Conservation (phyloP, 78 protist genomes). For the Neovahlkampfia damariscottae region DNA sequence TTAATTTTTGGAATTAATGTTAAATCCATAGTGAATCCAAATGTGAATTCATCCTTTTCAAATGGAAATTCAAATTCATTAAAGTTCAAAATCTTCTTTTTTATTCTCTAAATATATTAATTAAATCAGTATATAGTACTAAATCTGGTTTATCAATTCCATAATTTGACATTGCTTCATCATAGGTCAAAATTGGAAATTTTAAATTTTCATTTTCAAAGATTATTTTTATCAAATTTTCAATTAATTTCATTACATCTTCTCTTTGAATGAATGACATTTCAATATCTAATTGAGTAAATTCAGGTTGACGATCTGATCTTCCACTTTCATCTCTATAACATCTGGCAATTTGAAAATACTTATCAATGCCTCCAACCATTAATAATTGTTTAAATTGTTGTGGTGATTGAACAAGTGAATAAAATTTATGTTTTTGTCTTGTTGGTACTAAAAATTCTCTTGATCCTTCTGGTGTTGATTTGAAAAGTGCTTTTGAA, state of each 20-base stretch:
- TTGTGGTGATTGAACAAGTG: slow-evolving; percentile 69
- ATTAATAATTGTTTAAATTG: slow-evolving; percentile 72
- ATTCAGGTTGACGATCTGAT: slow-evolving; percentile 81
- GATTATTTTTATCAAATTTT: no score
- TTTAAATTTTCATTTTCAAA: no score
- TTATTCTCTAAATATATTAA: neutral
- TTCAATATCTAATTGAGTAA: slow-evolving; percentile 73
- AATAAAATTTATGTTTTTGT: slow-evolving; percentile 21
- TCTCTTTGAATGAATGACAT: slow-evolving; percentile 37
- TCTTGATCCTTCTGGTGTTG: slow-evolving; percentile 79
- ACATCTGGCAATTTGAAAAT: slow-evolving; percentile 77
- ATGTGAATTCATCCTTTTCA: no score
- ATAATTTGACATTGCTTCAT: no score
- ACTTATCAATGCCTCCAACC: slow-evolving; percentile 70
- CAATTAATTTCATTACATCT: slow-evolving; percentile 32
- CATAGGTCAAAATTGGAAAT: no score
- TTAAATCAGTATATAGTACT: neutral
- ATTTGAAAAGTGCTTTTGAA: slow-evolving; percentile 49
- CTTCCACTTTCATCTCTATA: slow-evolving; percentile 71
- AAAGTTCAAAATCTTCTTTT: no score
- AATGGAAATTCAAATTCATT: no score
- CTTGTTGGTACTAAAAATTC: slow-evolving; percentile 74
- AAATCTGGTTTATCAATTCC: neutral
- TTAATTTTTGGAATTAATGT: no score
- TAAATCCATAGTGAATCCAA: no score